Evolutionary conservation across 148 eudicot species (phyloP).

Genomic region (Silene conica): DNA sequence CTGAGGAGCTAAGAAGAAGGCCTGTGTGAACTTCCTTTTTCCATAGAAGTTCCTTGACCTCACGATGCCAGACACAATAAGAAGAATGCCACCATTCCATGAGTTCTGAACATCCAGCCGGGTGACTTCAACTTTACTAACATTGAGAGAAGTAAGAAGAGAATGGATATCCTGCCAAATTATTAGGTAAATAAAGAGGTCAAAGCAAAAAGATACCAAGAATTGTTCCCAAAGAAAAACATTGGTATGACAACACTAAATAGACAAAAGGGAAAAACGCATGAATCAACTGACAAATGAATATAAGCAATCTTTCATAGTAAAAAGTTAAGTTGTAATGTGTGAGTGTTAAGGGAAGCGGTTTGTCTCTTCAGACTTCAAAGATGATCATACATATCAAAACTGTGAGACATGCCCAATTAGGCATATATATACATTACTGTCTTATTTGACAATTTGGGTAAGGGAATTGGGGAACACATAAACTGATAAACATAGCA

Average conservation of each 20-base stretch:
- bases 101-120: constrained; percentile 78
- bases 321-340: neutral
- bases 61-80: constrained; percentile 67
- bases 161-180: constrained; percentile 34
- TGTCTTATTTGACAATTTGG: neutral
- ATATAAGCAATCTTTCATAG: neutral
- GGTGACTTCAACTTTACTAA: constrained; percentile 51
- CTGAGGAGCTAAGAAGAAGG: constrained; percentile 92
- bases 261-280: neutral
- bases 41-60: constrained; percentile 51
- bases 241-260: neutral
- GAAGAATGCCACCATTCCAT: constrained; percentile 71
- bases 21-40: constrained; percentile 72
- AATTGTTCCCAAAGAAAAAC: neutral
- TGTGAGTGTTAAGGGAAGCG: neutral
- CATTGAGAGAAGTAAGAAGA: constrained; percentile 17
- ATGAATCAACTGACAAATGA: neutral
- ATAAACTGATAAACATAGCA: neutral
- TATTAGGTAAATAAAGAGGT: neutral
- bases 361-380: too few species aligned
- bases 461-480: neutral
- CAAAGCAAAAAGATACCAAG: constrained; percentile 11
- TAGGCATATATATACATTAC: neutral
- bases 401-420: too few species aligned
- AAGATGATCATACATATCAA: too few species aligned